Evolutionary conservation across 106 monocot species (phyloP).

Genomic region (Acorus gramineus): DNA sequence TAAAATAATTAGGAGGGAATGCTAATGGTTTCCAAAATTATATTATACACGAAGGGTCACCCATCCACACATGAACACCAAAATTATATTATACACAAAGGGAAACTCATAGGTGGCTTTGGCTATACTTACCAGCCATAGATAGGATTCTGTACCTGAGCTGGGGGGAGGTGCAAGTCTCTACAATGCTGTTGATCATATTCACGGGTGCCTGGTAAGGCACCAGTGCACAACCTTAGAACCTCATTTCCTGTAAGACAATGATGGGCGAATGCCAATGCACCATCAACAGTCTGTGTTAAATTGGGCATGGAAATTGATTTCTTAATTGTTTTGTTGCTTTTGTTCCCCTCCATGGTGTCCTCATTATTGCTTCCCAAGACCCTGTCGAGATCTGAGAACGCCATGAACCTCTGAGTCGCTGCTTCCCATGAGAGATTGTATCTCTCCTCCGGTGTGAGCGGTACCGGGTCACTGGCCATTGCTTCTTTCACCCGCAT

Average conservation of each 20-base stretch:
- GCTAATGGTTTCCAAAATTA: not conserved
- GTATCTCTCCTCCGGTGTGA: constrained; percentile 69
- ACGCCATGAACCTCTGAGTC: constrained; percentile 76
- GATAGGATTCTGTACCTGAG: constrained; percentile 65
- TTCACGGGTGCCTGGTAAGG: constrained; percentile 64
- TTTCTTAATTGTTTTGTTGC: constrained; percentile 23
- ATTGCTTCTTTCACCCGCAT: constrained; percentile 70
- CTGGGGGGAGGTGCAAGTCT: constrained; percentile 72
- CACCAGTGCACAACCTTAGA: constrained; percentile 74
- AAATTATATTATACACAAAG: not conserved
- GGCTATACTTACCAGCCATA: constrained; percentile 50
- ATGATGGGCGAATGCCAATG: constrained; percentile 81
- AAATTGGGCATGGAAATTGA: constrained; percentile 52
- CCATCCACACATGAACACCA: not conserved
- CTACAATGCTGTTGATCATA: constrained; percentile 66
- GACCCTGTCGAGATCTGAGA: constrained; percentile 76
- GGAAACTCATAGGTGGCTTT: not conserved
- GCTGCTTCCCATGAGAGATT: constrained; percentile 97
- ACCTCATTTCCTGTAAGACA: constrained; percentile 83
- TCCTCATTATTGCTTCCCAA: constrained; percentile 17
- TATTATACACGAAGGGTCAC: not conserved
- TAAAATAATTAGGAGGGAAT: too few relatives aligned
- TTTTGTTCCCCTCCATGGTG: not conserved
- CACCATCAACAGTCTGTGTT: constrained; percentile 57
- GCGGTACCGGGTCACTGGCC: constrained; percentile 61